phyloP scores from a whole-genome alignment of 2,329 filamentous ascomycete genomes.

The Pseudofabraea citricarpa region DNA sequence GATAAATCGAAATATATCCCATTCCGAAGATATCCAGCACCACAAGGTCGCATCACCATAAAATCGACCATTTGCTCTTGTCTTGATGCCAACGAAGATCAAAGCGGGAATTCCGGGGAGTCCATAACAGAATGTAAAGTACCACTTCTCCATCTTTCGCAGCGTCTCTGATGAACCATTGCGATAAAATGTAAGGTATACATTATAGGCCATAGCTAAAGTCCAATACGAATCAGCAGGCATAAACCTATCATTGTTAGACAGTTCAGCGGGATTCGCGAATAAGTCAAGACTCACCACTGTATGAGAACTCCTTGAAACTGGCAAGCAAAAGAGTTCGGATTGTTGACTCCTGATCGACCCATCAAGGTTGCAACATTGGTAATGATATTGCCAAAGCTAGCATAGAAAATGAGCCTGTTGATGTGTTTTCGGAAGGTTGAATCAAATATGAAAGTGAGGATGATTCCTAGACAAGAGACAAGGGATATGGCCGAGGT shows the following conservation, averaged over 20 bases:
- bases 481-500: slow-evolving; percentile 67
- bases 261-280: neutral
- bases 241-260: slow-evolving; percentile 57
- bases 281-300: slow-evolving; percentile 50
- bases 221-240: slow-evolving; percentile 74
- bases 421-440: slow-evolving; percentile 85
- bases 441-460: slow-evolving; percentile 51
- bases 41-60: slow-evolving; percentile 74
- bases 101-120: slow-evolving; percentile 66
- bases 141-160: slow-evolving; percentile 64
- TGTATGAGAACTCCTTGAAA: slow-evolving; percentile 78
- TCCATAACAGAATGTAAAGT: slow-evolving; percentile 67
- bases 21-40: slow-evolving; percentile 70
- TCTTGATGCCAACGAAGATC: slow-evolving; percentile 59
- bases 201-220: slow-evolving; percentile 77
- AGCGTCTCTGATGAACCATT: slow-evolving; percentile 64
- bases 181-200: slow-evolving; percentile 75
- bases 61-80: slow-evolving; percentile 47
- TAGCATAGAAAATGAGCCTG: slow-evolving; percentile 77
- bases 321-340: slow-evolving; percentile 43
- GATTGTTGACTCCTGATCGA: slow-evolving; percentile 46
- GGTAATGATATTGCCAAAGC: slow-evolving; percentile 73
- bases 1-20: slow-evolving; percentile 68
- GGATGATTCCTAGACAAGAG: slow-evolving; percentile 67
- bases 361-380: slow-evolving; percentile 75